phyloP scores from a whole-genome alignment of 1,139 yeast species.

The Candida sanyaensis region DNA sequence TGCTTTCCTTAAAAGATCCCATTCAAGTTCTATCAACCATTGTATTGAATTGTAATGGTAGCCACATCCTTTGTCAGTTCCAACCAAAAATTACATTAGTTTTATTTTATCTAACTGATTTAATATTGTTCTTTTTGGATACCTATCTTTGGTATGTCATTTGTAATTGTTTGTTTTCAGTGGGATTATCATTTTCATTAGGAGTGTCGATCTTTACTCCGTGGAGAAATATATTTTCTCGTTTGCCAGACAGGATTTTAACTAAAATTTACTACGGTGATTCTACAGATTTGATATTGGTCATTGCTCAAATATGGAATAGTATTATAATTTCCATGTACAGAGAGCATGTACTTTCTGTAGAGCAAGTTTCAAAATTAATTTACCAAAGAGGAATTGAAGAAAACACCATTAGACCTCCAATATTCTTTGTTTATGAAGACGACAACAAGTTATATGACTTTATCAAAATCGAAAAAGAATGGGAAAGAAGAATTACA shows the following conservation, averaged over 20 bases:
- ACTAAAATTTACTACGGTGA: constrained; percentile 60
- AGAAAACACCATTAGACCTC: constrained; percentile 49
- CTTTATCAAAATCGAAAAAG: constrained; percentile 57
- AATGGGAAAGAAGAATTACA: constrained; percentile 79
- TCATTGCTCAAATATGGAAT: constrained; percentile 83
- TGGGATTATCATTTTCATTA: constrained; percentile 64
- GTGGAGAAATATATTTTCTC: constrained; percentile 77
- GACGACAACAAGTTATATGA: constrained; percentile 55
- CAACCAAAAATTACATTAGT: constrained; percentile 61
- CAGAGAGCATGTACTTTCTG: constrained; percentile 73
- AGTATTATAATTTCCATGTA: constrained; percentile 74
- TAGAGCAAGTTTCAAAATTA: constrained; percentile 65
- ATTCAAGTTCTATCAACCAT: constrained; percentile 64
- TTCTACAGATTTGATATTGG: constrained; percentile 35
- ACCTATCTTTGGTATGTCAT: constrained; percentile 89
- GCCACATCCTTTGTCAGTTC: constrained; percentile 53
- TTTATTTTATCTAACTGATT: constrained; percentile 63
- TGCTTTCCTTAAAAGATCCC: constrained; percentile 79
- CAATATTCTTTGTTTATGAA: constrained; percentile 72
- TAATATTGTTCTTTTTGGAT: constrained; percentile 76
- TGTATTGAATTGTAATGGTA: constrained; percentile 61
- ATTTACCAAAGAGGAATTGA: constrained; percentile 47
- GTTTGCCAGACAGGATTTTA: constrained; percentile 72
- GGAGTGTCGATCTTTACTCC: constrained; percentile 87
- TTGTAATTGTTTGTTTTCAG: constrained; percentile 74